Evolutionary conservation across 2,329 filamentous ascomycete genomes (phyloP).

Genomic region (Diaporthe eres): DNA sequence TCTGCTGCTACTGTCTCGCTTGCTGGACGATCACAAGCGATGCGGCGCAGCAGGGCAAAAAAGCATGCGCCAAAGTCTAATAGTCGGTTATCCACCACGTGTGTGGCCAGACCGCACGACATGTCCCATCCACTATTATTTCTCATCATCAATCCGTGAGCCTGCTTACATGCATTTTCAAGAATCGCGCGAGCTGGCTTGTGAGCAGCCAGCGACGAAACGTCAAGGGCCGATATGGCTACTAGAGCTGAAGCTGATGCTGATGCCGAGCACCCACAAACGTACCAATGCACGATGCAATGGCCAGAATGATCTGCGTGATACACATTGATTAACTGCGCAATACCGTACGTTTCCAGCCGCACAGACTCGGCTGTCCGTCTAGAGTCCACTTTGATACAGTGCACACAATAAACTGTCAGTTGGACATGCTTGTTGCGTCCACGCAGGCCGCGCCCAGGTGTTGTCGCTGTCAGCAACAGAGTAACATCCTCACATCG

Average conservation of each 20-base stretch:
- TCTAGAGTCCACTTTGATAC: not conserved
- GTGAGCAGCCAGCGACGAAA: not conserved
- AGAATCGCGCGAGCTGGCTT: not conserved
- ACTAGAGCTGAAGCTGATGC: not conserved
- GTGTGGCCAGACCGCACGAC: not conserved
- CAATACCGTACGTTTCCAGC: not conserved
- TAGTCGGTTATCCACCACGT: not conserved
- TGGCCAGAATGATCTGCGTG: not conserved
- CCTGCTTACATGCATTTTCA: not conserved
- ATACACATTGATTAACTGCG: not conserved
- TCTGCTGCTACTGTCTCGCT: slow-evolving; percentile 42
- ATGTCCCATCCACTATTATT: not conserved
- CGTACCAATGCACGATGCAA: not conserved
- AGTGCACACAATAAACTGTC: not conserved
- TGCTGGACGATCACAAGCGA: slow-evolving; percentile 45
- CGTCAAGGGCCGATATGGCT: not conserved
- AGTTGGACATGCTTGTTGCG: too few species aligned
- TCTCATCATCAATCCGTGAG: not conserved
- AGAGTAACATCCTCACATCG: not conserved
- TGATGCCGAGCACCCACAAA: not conserved
- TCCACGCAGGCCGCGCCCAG: not conserved
- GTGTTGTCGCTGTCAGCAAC: not conserved
- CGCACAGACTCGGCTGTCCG: not conserved
- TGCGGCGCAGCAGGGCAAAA: slow-evolving; percentile 12
- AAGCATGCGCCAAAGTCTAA: slow-evolving; percentile 15